Evolutionary conservation across 2,329 filamentous ascomycete genomes (phyloP), one percentile per base, ranked within the genome.

Genomic region (Aspergillus hortae): DNA sequence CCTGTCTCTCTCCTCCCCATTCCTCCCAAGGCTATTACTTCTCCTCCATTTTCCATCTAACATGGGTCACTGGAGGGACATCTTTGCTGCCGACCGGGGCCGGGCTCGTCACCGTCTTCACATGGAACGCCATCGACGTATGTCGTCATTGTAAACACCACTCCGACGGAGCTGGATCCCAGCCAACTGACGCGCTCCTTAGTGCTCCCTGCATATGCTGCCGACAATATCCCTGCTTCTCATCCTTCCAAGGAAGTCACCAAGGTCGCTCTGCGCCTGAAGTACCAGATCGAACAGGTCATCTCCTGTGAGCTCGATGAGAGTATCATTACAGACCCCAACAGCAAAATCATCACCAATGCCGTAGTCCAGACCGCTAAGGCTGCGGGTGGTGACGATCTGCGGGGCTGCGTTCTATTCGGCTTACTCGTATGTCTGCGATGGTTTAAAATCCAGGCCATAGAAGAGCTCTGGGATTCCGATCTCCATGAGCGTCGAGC

Each of bases 291-390:
- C 63, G 91, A 96, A 72, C 83, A 91, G 68, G 87, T 91, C 50
- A 83, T 99, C 23, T 89, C 92, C 1, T 96, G 90, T 75, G 94
- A 99, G 71, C 80, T 99, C 36, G 87, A 94, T 52, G 84, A 89
- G 66, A 79, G 79, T 4, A 77, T 82, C 51, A 79, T 99, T 66
- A 94, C 88, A 4, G 80, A 80, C 46, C 84, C 92, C 2, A 91
- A 97, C 72, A 95, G 90, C 71, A 82, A 84, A 43, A 79, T 99
- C 69, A 90, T 99, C 67, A 96, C 91, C 0, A 75, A 76, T 2
- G 81, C 84, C 53, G 94, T 99, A 12, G 74, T 97, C 56, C 74
- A 85, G 59, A 46, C 92, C 0, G 90, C 94, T 15, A 88, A 82
- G 60, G 83, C 90, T 59, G 92, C 94, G 0, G 94, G 90, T 4